These are phyloP conservation scores for Cryphonectria radicalis DNA, from an alignment of 2,329 filamentous ascomycete genomes.

Conservation along the genomic window DNA sequence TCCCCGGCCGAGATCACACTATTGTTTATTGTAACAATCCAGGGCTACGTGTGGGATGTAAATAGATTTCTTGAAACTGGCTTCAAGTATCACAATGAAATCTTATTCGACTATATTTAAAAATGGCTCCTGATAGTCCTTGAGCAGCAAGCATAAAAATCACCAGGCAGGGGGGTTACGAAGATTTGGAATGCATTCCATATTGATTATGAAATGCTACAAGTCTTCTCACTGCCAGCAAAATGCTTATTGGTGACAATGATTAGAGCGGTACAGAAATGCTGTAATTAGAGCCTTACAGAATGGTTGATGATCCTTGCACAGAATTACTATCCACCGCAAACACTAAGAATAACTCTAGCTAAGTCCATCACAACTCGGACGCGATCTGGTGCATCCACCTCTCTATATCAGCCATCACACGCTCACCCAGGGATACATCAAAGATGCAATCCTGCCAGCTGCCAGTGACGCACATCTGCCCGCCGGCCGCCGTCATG, in stretches of 20 bases:
- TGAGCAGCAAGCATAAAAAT: background rate
- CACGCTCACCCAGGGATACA: background rate
- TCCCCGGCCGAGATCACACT: too few species aligned
- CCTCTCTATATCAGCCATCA: background rate
- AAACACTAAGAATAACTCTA: background rate
- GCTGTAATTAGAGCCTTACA: background rate
- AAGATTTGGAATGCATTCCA: background rate
- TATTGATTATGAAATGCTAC: too few species aligned
- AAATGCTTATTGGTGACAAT: background rate
- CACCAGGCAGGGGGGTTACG: too few species aligned
- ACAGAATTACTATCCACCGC: background rate
- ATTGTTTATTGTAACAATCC: too few species aligned
- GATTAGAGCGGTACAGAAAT: background rate
- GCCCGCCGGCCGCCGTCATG: background rate
- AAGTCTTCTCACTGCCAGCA: too few species aligned
- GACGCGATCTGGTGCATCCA: background rate
- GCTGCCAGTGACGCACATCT: background rate
- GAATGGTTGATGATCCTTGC: background rate
- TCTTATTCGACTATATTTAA: too few species aligned
- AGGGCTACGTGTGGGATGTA: too few species aligned
- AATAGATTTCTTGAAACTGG: too few species aligned
- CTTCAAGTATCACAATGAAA: background rate
- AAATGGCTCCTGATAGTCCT: too few species aligned
- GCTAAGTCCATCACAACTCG: background rate
- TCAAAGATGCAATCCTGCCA: constrained; percentile 3